Evolutionary conservation across 495 filamentous ascomycete genomes (phyloP).

Genomic region (Xylaria sp.): DNA sequence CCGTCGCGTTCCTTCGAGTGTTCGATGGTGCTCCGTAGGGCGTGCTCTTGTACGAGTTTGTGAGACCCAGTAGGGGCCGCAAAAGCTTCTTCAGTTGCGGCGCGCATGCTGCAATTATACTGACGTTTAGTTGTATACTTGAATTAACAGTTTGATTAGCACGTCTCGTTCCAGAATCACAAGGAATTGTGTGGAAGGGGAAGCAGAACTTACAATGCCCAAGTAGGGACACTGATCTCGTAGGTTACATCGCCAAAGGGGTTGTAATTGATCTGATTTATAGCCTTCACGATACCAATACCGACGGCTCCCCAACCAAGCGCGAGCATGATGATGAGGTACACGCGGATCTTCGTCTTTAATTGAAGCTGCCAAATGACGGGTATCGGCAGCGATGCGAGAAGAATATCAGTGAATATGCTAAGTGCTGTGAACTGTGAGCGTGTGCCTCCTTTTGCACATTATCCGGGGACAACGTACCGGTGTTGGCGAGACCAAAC

Average conservation of each 20-base stretch:
- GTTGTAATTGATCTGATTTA: conserved; percentile 34
- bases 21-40: conserved; percentile 8
- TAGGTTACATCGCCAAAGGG: conserved; percentile 3
- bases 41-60: conserved; percentile 15
- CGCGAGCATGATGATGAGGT: conserved; percentile 52
- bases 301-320: conserved; percentile 49
- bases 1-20: conserved; percentile 1
- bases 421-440: conserved; percentile 42
- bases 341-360: conserved; percentile 46
- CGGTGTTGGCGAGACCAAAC: conserved; percentile 49
- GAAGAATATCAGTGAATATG: conserved; percentile 55
- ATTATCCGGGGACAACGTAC: conserved; percentile 31
- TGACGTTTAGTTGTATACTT: conserved; percentile 53
- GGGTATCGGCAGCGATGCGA: conserved; percentile 53
- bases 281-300: conserved; percentile 40
- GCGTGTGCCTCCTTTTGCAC: neutral
- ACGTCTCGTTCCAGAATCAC: neutral
- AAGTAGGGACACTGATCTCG: conserved; percentile 35
- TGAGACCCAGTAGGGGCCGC: conserved; percentile 37
- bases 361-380: conserved; percentile 55
- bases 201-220: conserved; percentile 41
- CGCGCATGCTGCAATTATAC: conserved; percentile 55
- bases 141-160: conserved; percentile 26
- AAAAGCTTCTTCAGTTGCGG: conserved; percentile 53
- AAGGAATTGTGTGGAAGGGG: conserved; percentile 14